Base-by-base conservation (phyloP, 345 rosid species). In the Citrus medica region DNA sequence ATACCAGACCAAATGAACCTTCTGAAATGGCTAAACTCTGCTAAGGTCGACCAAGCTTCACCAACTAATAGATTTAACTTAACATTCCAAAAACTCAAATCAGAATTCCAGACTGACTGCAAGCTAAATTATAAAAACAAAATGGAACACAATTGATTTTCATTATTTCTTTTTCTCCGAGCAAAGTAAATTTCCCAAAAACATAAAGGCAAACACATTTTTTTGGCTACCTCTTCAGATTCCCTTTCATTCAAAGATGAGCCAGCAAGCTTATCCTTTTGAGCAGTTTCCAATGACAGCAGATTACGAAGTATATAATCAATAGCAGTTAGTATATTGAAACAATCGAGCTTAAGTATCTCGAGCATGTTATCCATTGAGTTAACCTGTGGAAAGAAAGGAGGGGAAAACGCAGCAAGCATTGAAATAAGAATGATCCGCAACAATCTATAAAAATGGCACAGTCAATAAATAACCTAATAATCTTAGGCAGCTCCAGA, bases 341-440 rank as follows among this genome's bases (percentile, higher is more conserved):
- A 75, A 87, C 97, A 90, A 83, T 91, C 90, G 74, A 89, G 91
- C 86, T 89, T 95, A 73, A 78, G 90, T 61, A 69, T 86, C 85
- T 80, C 84, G 73, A 86, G 76, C 93, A 90, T 86, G 83, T 70
- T 82, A 80, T 84, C 82, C 85, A 93, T 78, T 58, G 80, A 80
- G 72, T 81, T 82, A 73, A 93, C 92, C 99, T 95, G 82, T 46
- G 74, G 70, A 69, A 33, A 71, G 10, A 80, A 74, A 38, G 58
- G 28, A 55, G 74, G 35, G 72, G 69, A 55, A 73, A 63, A 73
- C 77, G 32, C 28, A 79, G 53, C 35, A 67, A 22, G 35, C 10
- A 60, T 62, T 46, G 71, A 40, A 51, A 51, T 70, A 27, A 24
- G 40, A 74, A 60, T 38, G 33, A 67, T 62, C 40, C 16, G 14